phyloP scores from a whole-genome alignment of 2,329 filamentous ascomycete genomes.

The Leptodontidium sp. region DNA sequence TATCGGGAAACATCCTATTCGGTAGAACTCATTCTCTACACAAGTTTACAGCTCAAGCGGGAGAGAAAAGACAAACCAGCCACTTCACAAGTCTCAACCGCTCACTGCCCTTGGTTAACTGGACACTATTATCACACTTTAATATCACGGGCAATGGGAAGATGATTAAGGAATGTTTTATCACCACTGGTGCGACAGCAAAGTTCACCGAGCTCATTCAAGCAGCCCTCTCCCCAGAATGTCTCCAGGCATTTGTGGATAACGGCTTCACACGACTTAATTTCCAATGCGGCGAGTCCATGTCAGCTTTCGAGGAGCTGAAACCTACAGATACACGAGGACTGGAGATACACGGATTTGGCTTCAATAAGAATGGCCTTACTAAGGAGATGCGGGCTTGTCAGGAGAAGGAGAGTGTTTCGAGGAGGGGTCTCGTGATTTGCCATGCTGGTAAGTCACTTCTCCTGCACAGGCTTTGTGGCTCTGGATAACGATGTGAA shows the following conservation, averaged over 20 bases:
- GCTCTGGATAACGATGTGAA: neutral
- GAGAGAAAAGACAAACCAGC: neutral
- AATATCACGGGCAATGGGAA: constrained; percentile 22
- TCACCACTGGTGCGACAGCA: constrained; percentile 93
- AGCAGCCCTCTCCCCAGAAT: constrained; percentile 67
- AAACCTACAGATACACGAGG: constrained; percentile 42
- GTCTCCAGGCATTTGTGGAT: constrained; percentile 66
- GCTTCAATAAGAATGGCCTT: constrained; percentile 69
- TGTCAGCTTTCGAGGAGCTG: constrained; percentile 58
- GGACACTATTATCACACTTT: neutral
- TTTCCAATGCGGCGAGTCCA: constrained; percentile 82
- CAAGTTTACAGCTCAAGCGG: too few relatives aligned
- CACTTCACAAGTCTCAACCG: neutral
- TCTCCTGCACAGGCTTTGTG: neutral
- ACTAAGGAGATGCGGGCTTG: constrained; percentile 54
- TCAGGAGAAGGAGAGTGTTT: constrained; percentile 56
- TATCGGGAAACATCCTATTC: neutral
- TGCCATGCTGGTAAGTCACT: constrained; percentile 80
- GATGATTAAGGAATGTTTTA: constrained; percentile 65
- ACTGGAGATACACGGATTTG: constrained; percentile 67
- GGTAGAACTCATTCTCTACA: neutral
- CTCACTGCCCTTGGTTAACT: neutral
- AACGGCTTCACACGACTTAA: constrained; percentile 74
- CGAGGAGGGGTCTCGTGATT: constrained; percentile 76
- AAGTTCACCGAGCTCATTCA: constrained; percentile 77